A percentile compares a stretch with the other conserved stretches of the same genome.
Evolutionary conservation across 495 filamentous ascomycete species (phyloP).

Genomic region (Ascodesmis nigricans): DNA sequence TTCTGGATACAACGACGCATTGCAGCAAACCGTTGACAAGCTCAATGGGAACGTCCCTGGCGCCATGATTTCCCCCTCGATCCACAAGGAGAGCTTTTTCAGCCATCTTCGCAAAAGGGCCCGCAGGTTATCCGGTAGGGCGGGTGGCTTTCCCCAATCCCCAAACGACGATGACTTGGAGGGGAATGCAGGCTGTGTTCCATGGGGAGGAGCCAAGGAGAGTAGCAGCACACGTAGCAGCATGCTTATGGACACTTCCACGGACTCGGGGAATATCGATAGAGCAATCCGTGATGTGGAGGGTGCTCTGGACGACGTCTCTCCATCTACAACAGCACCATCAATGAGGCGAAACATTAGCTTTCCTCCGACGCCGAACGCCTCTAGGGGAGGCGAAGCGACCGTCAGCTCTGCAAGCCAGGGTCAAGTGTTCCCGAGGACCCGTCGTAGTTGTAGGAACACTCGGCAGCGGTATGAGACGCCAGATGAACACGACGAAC

Average conservation of each 20-base stretch:
- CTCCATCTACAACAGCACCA: constrained; percentile 26
- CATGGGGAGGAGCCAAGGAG: constrained; percentile 27
- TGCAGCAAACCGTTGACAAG: constrained; percentile 77
- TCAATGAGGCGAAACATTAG: constrained; percentile 33
- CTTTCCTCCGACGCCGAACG: constrained; percentile 30
- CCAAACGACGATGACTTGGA: constrained; percentile 66
- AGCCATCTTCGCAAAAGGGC: constrained; percentile 91
- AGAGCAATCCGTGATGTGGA: constrained; percentile 53
- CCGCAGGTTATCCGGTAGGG: constrained; percentile 71
- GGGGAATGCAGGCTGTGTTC: constrained; percentile 59
- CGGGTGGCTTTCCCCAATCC: constrained; percentile 34
- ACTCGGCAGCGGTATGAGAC: constrained; percentile 74
- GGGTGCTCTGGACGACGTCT: constrained; percentile 28
- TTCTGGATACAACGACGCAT: constrained; percentile 57
- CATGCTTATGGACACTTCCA: constrained; percentile 43
- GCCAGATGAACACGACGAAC: constrained; percentile 88
- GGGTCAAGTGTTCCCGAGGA: constrained; percentile 60
- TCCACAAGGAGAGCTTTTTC: constrained; percentile 85
- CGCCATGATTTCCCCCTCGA: constrained; percentile 39
- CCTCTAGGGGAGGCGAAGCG: constrained; percentile 38
- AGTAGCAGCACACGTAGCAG: constrained; percentile 70
- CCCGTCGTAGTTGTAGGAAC: constrained; percentile 55
- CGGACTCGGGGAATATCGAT: constrained; percentile 31
- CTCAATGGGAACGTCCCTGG: constrained; percentile 50
- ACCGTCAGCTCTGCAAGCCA: constrained; percentile 43